Base-by-base conservation (phyloP, 345 rosid genomes). In the Kandelia obovata region DNA sequence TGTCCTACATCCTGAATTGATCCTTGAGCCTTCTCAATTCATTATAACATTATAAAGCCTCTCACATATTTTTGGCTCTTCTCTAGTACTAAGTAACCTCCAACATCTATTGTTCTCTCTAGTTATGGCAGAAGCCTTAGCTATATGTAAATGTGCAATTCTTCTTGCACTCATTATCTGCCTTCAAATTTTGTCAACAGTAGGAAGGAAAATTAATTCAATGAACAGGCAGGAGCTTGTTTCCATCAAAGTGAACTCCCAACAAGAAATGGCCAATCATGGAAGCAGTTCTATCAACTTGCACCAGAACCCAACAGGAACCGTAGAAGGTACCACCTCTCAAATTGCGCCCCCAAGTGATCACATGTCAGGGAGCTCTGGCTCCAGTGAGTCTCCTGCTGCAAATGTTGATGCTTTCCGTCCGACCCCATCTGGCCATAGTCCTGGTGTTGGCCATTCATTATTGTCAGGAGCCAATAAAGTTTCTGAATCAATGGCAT, bases 141-240 rank as follows among this genome's bases (percentile, higher is more conserved):
- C 65, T 61, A 63, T 71, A 13, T 23, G 26, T 7, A 65, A 51
- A 60, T 66, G 7, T 46, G 65, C 55, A 53, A 53, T 73, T 43
- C 53, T 77, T 69, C 55, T 82, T 64, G 73, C 75, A n/a, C 30
- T 83, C 23, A 9, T 78, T 28, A 35, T 57, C 49, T 70, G 43
- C 78, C 67, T 46, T 56, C 77, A 71, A 64, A 10, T 80, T 75
- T 56, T 73, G 21, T 64, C 49, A 19, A 61, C 61, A 1, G 77
- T 75, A 58, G 87, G 78, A 39, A 80, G 90, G 72, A 34, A 30
- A 39, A 4, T 86, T 2, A 83, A 70, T 66, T 71, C 73, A 15
- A 27, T 19, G 46, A 66, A 27, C 21, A 35, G 52, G 55, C 58
- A 57, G 25, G 51, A 64, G 30, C 8, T 15, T 13, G 32, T 13